Conservation (phyloP, 1,284 basidiomycete species). For the Sanguinoderma infundibulare region DNA sequence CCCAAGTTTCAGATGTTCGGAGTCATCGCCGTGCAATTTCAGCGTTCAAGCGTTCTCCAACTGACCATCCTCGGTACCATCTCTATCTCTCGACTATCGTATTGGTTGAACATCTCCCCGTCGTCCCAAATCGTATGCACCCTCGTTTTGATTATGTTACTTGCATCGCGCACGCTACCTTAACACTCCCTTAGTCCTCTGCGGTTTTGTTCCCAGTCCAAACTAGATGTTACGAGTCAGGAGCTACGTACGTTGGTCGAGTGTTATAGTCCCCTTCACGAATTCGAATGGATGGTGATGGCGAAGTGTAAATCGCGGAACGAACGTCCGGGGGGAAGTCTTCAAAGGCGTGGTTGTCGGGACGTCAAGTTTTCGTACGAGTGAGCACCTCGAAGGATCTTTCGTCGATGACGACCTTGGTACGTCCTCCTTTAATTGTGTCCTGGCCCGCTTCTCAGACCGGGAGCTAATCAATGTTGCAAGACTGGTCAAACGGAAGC, state of each 20-base stretch:
- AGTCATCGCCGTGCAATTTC: background rate
- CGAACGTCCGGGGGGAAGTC: too few species aligned
- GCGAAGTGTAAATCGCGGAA: background rate
- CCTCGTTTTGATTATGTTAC: slow-evolving; percentile 6
- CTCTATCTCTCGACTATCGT: background rate
- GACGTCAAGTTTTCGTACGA: too few species aligned
- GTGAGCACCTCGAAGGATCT: too few species aligned
- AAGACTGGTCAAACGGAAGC: too few species aligned
- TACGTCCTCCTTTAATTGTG: too few species aligned
- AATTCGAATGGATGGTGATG: slow-evolving; percentile 1
- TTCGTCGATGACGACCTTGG: too few species aligned
- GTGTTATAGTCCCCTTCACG: slow-evolving; percentile 2
- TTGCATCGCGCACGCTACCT: background rate
- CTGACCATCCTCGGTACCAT: background rate
- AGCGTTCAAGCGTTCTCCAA: background rate
- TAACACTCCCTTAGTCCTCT: slow-evolving; percentile 32
- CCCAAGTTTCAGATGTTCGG: background rate
- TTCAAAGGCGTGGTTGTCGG: too few species aligned
- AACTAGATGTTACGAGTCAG: background rate
- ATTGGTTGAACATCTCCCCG: background rate
- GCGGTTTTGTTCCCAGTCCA: background rate
- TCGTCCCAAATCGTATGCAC: slow-evolving; percentile 4
- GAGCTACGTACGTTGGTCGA: background rate
- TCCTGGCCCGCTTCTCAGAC: too few species aligned
- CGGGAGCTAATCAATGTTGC: too few species aligned